Evolutionary conservation across 2,329 filamentous ascomycete genomes (phyloP), one percentile per base, ranked within the genome.

Genomic region (Sclerotinia subarctica): DNA sequence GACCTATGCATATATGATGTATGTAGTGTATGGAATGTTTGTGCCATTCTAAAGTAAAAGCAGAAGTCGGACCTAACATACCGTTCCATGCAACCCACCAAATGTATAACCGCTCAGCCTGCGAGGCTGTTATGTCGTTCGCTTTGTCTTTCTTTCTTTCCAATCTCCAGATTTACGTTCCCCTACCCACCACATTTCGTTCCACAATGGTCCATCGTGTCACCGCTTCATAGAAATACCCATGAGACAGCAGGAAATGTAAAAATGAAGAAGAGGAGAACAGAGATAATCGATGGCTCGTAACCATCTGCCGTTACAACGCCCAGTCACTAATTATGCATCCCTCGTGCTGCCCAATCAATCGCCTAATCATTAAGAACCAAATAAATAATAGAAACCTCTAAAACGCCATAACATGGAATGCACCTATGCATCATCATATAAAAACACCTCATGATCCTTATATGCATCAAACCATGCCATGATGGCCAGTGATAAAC

Each of bases 381-480:
- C 8, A 62, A 62, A 49, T 24, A 35, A 62, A 49, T 62, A 46
- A 42, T 35, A 38, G 51, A 62, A 13, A 46, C 46, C 44, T 51
- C 58, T 51, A 49, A 38, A 46, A 62, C 58, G 58, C 46, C 58
- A 62, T 19, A 13, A 51, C 44, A 62, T 24, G 21, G 46, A 32
- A 38, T 35, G 26, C 58, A 60, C 8, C 19, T 19, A 60, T 49
- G 44, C 29, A 60, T 35, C 53, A 32, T 38, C 53, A 56, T 56
- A 32, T 56, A 53, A 56, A 56, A 56, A 56, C 29, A 62, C 58
- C 46, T 51, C 58, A 62, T 62, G 26, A 35, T 21, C 44, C 58
- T 51, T 38, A 35, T 62, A 62, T 51, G 58, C 58, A 62, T 38
- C 29, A 13, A 51, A 17, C 21, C 29, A 49, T 19, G 13, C 44